A percentile compares a stretch with the other conserved stretches of the same genome.
Conservation (phyloP, 78 protist genomes). For the Guillardia theta region DNA sequence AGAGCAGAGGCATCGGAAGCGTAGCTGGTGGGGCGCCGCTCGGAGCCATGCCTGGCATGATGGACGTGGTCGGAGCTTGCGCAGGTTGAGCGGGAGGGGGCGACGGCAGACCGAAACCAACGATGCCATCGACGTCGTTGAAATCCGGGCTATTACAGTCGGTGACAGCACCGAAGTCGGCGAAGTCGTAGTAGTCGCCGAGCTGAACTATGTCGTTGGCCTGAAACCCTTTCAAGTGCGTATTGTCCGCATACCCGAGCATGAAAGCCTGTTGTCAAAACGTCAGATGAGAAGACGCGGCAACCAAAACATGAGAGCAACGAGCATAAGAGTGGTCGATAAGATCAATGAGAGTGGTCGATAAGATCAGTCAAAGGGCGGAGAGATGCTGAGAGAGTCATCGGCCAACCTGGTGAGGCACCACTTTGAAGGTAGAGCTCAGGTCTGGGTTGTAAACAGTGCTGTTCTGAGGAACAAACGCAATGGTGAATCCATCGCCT, state of each 20-base stretch:
- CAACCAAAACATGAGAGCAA: neutral
- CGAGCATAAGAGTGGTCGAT: neutral
- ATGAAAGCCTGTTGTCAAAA: neutral
- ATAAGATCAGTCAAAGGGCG: neutral
- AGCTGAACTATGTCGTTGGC: slow-evolving; percentile 39
- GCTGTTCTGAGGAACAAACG: neutral
- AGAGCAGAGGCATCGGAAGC: slow-evolving; percentile 8
- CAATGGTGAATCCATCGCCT: neutral
- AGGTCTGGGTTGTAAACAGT: neutral
- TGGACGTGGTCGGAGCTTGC: neutral
- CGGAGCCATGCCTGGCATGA: slow-evolving; percentile 21
- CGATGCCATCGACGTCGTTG: slow-evolving; percentile 33
- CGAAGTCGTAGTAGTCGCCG: neutral
- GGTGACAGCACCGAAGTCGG: slow-evolving; percentile 36
- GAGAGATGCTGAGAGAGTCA: neutral
- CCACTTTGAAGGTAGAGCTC: neutral
- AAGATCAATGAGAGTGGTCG: neutral
- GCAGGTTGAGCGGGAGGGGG: neutral
- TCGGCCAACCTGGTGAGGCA: neutral
- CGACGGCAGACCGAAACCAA: neutral
- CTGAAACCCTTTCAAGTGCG: slow-evolving; percentile 34
- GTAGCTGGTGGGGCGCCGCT: neutral
- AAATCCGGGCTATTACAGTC: slow-evolving; percentile 40
- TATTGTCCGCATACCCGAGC: slow-evolving; percentile 40
- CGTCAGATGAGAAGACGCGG: neutral